phyloP scores from a whole-genome alignment of 352 stramenopile genomes.

The Phytophthora chlamydospora region DNA sequence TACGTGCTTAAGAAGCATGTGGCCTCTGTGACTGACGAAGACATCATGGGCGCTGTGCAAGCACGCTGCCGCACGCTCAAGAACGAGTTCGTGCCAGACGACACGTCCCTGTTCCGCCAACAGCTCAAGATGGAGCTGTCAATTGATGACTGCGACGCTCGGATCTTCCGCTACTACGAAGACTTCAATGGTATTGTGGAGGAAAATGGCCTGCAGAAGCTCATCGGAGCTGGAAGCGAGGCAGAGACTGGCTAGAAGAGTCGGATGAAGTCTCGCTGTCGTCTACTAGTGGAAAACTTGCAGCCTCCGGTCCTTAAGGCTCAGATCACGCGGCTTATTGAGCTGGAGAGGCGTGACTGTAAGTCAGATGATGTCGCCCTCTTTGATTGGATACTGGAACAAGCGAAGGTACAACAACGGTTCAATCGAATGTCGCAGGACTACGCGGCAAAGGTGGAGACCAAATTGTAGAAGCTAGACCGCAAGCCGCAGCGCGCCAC shows the following conservation, averaged over 20 bases:
- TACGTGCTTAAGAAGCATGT: slow-evolving; percentile 21
- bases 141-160: slow-evolving; percentile 9
- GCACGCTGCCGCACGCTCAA: slow-evolving; percentile 11
- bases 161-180: slow-evolving; percentile 16
- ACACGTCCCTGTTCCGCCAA: slow-evolving; percentile 18
- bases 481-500: slow-evolving; percentile 1
- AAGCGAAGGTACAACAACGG: slow-evolving; percentile 8
- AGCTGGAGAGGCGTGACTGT: slow-evolving; percentile 6
- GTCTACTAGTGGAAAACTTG: slow-evolving; percentile 2
- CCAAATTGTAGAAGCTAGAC: neutral
- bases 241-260: neutral
- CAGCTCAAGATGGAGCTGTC: slow-evolving; percentile 21
- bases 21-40: slow-evolving; percentile 10
- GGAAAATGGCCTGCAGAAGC: slow-evolving; percentile 8
- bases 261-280: slow-evolving; percentile 3
- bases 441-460: neutral
- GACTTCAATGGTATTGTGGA: slow-evolving; percentile 21
- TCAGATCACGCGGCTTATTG: slow-evolving; percentile 5
- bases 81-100: slow-evolving; percentile 23
- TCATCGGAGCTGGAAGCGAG: slow-evolving; percentile 5
- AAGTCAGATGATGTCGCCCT: slow-evolving; percentile 14
- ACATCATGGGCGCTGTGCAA: slow-evolving; percentile 14
- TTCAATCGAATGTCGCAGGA: slow-evolving; percentile 3
- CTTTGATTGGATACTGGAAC: slow-evolving; percentile 7
- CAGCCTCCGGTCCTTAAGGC: slow-evolving; percentile 9